Conservation (phyloP, 345 rosid genomes). For the Gossypium anomalum region DNA sequence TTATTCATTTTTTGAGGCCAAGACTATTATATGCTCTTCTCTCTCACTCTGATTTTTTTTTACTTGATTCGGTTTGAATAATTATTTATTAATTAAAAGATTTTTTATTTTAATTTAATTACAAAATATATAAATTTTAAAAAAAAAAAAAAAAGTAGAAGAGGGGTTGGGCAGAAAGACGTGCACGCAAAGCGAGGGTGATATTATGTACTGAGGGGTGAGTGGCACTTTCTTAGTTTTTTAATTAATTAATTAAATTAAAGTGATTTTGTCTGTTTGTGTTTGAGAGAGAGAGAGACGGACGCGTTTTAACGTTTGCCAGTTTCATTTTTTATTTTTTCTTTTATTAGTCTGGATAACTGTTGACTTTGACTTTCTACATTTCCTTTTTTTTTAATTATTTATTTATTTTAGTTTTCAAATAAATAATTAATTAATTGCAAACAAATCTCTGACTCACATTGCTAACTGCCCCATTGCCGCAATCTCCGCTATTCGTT, state of each 20-base stretch:
- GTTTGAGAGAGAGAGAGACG: not conserved
- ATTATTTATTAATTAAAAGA: not conserved
- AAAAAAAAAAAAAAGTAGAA: too few species aligned
- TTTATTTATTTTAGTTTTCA: too few species aligned
- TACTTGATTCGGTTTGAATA: too few species aligned
- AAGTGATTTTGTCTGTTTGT: not conserved
- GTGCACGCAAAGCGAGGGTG: constrained; percentile 51
- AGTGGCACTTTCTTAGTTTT: not conserved
- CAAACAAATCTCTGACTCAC: not conserved
- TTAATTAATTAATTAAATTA: not conserved
- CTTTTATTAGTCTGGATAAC: not conserved
- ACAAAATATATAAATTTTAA: too few species aligned
- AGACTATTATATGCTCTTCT: too few species aligned
- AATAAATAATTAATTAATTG: not conserved
- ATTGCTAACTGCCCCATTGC: not conserved
- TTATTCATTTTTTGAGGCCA: too few species aligned
- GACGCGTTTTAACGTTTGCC: not conserved
- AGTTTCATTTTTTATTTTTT: too few species aligned
- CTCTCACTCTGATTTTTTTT: too few species aligned
- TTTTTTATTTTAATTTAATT: not conserved
- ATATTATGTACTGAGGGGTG: not conserved
- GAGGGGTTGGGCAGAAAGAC: not conserved
- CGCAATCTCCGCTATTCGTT: not conserved
- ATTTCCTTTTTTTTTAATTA: not conserved
- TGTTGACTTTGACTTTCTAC: not conserved